Conservation (phyloP, 2,329 filamentous ascomycete species). For the Fusarium phyllophilum region DNA sequence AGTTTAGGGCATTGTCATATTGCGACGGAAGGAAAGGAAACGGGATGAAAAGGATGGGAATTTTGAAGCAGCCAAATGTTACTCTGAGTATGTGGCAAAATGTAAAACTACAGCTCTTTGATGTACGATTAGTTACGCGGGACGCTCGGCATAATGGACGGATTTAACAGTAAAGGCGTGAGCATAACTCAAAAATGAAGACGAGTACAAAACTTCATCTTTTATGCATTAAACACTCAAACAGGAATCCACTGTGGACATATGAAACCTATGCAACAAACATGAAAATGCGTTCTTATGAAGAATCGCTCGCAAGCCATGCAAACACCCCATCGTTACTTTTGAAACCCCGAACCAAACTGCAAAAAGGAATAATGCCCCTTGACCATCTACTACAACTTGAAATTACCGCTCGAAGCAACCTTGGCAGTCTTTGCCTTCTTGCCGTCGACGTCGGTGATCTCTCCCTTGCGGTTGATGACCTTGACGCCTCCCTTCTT, state of each 20-base stretch:
- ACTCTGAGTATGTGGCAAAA: not conserved
- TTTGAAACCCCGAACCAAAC: constrained; percentile 14
- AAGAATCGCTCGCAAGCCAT: constrained; percentile 39
- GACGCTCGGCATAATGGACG: not conserved
- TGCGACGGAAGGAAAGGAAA: constrained; percentile 1
- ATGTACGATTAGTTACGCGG: constrained; percentile 18
- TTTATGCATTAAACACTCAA: not conserved
- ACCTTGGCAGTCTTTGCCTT: constrained; percentile 67
- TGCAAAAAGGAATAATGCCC: constrained; percentile 5
- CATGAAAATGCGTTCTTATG: constrained; percentile 35
- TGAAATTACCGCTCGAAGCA: constrained; percentile 67
- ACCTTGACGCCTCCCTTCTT: constrained; percentile 91
- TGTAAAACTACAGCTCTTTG: constrained; percentile 15
- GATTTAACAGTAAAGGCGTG: not conserved
- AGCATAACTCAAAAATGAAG: not conserved
- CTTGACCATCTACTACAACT: constrained; percentile 63
- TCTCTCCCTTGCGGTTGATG: constrained; percentile 88
- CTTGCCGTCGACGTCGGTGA: constrained; percentile 85
- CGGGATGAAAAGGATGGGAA: constrained; percentile 7
- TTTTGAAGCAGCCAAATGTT: not conserved
- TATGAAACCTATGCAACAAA: constrained; percentile 23
- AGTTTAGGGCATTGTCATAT: constrained; percentile 28
- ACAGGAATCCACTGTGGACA: not conserved
- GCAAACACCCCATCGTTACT: constrained; percentile 28
- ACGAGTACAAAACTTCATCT: not conserved